A percentile compares a stretch with the other conserved stretches of the same genome.
Conservation (phyloP, 208 protist genomes). For the Acanthamoeba castellanii region DNA sequence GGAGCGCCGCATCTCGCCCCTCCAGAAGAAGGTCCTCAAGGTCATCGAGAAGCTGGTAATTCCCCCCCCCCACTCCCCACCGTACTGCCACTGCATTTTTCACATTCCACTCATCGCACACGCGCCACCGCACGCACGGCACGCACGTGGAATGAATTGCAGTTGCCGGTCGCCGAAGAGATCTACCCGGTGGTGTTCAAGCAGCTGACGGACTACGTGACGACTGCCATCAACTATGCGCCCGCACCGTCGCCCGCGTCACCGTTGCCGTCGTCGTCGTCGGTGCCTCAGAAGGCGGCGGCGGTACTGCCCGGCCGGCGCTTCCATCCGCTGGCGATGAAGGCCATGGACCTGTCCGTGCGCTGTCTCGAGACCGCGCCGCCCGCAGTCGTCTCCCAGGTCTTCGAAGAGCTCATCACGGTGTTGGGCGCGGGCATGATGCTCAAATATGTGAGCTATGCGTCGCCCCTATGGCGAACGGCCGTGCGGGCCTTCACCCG, state of each 20-base stretch:
- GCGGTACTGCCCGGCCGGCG: background rate
- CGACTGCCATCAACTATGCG: slow-evolving; percentile 56
- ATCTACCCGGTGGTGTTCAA: slow-evolving; percentile 53
- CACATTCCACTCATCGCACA: background rate
- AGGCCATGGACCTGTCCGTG: slow-evolving; percentile 30
- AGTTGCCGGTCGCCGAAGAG: slow-evolving; percentile 48
- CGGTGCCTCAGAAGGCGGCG: background rate
- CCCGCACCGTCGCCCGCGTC: background rate
- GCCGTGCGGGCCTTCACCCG: slow-evolving; percentile 57
- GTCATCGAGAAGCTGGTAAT: slow-evolving; percentile 57
- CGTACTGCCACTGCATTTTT: no score
- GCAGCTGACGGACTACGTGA: slow-evolving; percentile 48
- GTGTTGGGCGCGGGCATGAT: slow-evolving; percentile 65
- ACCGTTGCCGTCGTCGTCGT: no score
- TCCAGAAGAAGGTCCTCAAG: slow-evolving; percentile 54
- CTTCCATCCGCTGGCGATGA: slow-evolving; percentile 70
- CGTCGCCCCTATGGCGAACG: slow-evolving; percentile 44
- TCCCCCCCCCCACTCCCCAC: background rate
- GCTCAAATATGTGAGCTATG: slow-evolving; percentile 69
- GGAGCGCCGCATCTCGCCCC: background rate
- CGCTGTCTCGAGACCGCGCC: slow-evolving; percentile 22
- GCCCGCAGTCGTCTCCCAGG: background rate
- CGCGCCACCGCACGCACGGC: background rate
- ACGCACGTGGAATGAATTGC: background rate
- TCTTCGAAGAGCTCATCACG: slow-evolving; percentile 70